phyloP scores from a whole-genome alignment of 2,329 filamentous ascomycete species.

The Purpureocillium lavendulum region DNA sequence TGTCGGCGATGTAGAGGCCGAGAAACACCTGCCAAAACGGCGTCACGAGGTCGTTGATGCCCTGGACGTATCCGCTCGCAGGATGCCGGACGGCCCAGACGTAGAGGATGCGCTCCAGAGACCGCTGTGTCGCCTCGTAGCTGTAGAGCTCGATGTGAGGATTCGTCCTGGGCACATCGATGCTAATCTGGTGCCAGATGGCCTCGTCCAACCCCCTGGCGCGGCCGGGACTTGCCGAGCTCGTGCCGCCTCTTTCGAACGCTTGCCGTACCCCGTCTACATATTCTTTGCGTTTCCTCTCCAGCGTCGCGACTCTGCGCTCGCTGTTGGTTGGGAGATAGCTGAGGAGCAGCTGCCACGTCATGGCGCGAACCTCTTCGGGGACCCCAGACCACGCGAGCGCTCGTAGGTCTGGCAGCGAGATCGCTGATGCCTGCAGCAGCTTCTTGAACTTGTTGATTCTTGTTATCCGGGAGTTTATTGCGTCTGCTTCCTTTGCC shows the following conservation, averaged over 20 bases:
- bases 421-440: conserved; percentile 83
- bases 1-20: conserved; percentile 88
- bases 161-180: conserved; percentile 93
- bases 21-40: conserved; percentile 98
- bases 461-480: conserved; percentile 79
- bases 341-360: conserved; percentile 93
- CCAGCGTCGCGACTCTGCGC: conserved; percentile 77
- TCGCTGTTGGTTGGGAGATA: conserved; percentile 97
- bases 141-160: conserved; percentile 92
- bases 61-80: conserved; percentile 95
- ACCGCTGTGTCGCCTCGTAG: conserved; percentile 92
- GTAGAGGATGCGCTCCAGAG: conserved; percentile 89
- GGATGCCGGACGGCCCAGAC: conserved; percentile 97
- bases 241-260: conserved; percentile 56
- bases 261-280: conserved; percentile 77
- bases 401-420: conserved; percentile 72
- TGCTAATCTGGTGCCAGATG: conserved; percentile 99
- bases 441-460: conserved; percentile 99
- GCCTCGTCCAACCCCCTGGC: conserved; percentile 77
- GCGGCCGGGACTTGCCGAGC: conserved; percentile 30
- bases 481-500: conserved; percentile 75
- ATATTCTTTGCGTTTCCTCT: conserved; percentile 94
- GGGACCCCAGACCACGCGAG: conserved; percentile 92
- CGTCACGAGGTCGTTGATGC: conserved; percentile 95
- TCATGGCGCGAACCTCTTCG: conserved; percentile 93